Evolutionary conservation across 1,284 basidiomycete species (phyloP).

Genomic region (Papiliotrema laurentii): DNA sequence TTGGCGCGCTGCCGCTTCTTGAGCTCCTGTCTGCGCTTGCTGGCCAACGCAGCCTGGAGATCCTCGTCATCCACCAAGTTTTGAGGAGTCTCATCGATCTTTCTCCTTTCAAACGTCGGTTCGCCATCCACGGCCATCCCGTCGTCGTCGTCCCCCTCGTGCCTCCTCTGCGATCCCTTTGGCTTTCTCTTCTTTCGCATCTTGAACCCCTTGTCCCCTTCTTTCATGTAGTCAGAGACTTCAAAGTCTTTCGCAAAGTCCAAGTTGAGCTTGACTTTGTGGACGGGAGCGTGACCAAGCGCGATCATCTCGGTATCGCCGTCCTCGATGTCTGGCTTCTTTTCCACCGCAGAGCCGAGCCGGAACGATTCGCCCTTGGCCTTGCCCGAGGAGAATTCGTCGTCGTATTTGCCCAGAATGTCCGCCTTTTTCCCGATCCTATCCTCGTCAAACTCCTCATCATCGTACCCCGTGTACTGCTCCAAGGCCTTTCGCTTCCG

Average conservation of each 20-base stretch:
- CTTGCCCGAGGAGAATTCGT: conserved; percentile 59
- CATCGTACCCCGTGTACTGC: conserved; percentile 93
- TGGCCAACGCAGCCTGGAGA: conserved; percentile 84
- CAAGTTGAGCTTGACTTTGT: conserved; percentile 60
- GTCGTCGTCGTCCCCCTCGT: conserved; percentile 58
- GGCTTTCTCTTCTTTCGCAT: conserved; percentile 70
- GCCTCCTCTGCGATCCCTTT: conserved; percentile 69
- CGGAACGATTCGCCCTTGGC: conserved; percentile 64
- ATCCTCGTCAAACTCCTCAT: conserved; percentile 75
- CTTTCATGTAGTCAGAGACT: conserved; percentile 3
- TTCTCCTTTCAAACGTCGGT: conserved; percentile 43
- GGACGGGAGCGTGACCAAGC: conserved; percentile 38
- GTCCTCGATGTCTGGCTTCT: conserved; percentile 53
- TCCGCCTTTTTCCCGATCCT: conserved; percentile 71
- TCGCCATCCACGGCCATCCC: conserved; percentile 75
- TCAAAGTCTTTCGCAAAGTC: conserved; percentile 78
- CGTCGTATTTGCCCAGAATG: conserved; percentile 93
- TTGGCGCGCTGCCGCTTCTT: conserved; percentile 72
- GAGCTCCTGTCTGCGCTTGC: conserved; percentile 74
- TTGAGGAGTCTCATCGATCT: conserved; percentile 60
- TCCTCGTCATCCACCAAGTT: conserved; percentile 99
- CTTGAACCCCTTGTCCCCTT: conserved; percentile 8
- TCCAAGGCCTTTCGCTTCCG: conserved; percentile 73
- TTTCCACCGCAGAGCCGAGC: conserved; percentile 54
- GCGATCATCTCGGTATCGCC: conserved; percentile 50